phyloP scores from a whole-genome alignment of 2,329 filamentous ascomycete genomes.

The Beauveria medogensis region DNA sequence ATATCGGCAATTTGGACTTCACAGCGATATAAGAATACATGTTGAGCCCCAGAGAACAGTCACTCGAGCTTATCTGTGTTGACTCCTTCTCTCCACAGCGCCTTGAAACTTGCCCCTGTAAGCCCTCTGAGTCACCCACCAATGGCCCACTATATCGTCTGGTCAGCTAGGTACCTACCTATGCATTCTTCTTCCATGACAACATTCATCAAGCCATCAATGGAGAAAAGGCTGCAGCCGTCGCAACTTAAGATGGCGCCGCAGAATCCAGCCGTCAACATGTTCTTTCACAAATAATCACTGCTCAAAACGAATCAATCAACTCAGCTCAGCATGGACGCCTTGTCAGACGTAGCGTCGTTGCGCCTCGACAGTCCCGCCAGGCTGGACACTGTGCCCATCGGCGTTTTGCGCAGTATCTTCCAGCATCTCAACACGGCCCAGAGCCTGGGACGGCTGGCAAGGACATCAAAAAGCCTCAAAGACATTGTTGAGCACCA shows the following conservation, averaged over 20 bases:
- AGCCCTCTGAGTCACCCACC: conserved; percentile 5
- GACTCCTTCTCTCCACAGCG: background rate
- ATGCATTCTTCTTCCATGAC: background rate
- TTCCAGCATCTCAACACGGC: conserved; percentile 33
- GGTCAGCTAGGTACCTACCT: background rate
- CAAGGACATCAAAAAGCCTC: conserved; percentile 27
- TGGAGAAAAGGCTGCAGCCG: background rate
- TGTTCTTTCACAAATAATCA: background rate
- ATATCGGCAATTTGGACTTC: background rate
- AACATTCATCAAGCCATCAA: background rate
- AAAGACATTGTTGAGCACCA: conserved; percentile 24
- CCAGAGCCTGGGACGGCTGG: conserved; percentile 29
- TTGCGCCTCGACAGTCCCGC: background rate
- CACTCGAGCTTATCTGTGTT: background rate
- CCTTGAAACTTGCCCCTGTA: background rate
- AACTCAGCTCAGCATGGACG: background rate
- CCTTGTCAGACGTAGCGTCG: background rate
- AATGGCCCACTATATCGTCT: conserved; percentile 1
- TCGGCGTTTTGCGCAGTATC: conserved; percentile 34
- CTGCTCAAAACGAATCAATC: background rate
- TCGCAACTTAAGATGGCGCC: background rate
- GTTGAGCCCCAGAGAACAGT: background rate
- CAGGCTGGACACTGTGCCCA: conserved; percentile 28
- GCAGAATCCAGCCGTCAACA: background rate
- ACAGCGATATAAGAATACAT: background rate